Base-by-base conservation (phyloP, 371 early-diverging fungal species). In the Caulochytrium protostelioides region DNA sequence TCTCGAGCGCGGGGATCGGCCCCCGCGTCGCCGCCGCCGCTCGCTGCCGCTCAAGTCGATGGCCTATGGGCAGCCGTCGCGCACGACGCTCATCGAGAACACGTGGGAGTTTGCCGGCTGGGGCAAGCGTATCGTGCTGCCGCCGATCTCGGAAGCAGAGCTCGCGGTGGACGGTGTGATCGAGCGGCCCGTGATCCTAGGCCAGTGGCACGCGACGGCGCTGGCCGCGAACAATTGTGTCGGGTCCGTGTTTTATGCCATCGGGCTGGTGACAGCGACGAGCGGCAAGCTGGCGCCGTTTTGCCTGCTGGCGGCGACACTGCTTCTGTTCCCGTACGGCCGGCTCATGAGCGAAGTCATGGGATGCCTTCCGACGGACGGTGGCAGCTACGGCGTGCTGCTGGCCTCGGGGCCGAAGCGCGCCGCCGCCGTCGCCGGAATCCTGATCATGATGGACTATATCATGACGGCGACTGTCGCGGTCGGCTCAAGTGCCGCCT, bases 241-340 rank as follows among this genome's bases (percentile, higher is more conserved):
- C 22, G 59, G 58, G 6, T 56, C 59, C 18, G 60, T 70, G 3
- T 35, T 70, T 6, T 70, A 70, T 30, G 62, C 67, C 0, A 42
- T 65, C 23, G 71, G 65, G 0, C 50, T 64, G 1, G 43, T 46
- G 22, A 49, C 50, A 1, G 38, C 46, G 22, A 56, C 54, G 16
- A 51, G 69, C 5, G 67, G 65, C 14, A 54, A 56, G 49, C 65
- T 50, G 32, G 65, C 67, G 13, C 68, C 68, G 0, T 47, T 71
- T 22, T 58, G 58, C 16, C 54, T 68, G 40, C 37, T 66, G 0
- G 36, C 65, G 0, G 52, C 63, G 10, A 47, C 57, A 1, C 12
- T 57, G 0, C 29, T 65, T 3, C 51, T 71, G 39, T 64, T 61
- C 40, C 63, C 65, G 17, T 54, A 59, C 46, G 55, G 57, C 22